Conservation (phyloP, 2,329 filamentous ascomycete species). For the Colletotrichum plurivorum region DNA sequence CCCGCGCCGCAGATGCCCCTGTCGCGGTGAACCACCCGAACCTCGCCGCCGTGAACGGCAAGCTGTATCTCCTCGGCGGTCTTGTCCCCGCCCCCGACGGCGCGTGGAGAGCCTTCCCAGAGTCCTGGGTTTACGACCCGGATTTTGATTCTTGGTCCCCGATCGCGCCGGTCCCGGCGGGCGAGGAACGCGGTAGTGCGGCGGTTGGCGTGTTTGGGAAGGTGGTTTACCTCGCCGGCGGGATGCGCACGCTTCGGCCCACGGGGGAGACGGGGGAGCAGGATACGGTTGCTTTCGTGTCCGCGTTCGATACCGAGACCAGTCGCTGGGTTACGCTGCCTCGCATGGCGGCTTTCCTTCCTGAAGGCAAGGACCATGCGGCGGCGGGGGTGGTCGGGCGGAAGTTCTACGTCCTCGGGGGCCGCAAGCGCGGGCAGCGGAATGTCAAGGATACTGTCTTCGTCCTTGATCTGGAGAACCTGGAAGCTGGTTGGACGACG, state of each 20-base stretch:
- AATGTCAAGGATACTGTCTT: conserved; percentile 54
- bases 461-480: conserved; percentile 48
- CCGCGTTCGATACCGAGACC: conserved; percentile 48
- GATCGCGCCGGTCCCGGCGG: conserved; percentile 46
- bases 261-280: conserved; percentile 39
- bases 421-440: conserved; percentile 47
- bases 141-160: conserved; percentile 45
- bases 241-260: conserved; percentile 46
- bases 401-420: conserved; percentile 55
- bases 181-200: conserved; percentile 49
- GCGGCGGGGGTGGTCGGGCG: conserved; percentile 47
- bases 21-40: conserved; percentile 53
- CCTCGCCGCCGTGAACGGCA: conserved; percentile 50
- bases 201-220: conserved; percentile 48
- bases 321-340: conserved; percentile 48
- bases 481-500: conserved; percentile 47
- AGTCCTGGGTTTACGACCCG: conserved; percentile 50
- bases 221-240: conserved; percentile 55
- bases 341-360: conserved; percentile 44
- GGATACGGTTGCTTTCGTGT: conserved; percentile 48
- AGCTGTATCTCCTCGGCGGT: conserved; percentile 57
- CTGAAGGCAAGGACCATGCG: conserved; percentile 51
- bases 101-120: conserved; percentile 46
- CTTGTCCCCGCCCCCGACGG: conserved; percentile 44
- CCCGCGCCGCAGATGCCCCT: conserved; percentile 46